These are phyloP conservation scores for Cyphellophora attinorum DNA, from an alignment of 2,329 filamentous ascomycete genomes.

Conservation along the genomic window DNA sequence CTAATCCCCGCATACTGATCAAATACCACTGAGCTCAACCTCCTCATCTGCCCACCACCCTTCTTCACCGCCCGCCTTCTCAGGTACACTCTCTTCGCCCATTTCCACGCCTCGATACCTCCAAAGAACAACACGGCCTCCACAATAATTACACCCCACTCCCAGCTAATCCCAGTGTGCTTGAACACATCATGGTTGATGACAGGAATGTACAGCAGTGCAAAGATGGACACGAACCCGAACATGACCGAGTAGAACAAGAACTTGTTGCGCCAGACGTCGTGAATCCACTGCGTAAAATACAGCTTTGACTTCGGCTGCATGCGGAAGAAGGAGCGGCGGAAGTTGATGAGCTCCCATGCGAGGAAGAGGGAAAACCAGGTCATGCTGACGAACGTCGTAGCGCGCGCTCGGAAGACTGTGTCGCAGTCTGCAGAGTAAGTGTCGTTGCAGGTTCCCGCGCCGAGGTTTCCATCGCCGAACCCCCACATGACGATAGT, in stretches of 20 bases:
- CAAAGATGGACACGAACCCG: constrained; percentile 49
- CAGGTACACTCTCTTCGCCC: constrained; percentile 50
- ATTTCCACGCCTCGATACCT: constrained; percentile 60
- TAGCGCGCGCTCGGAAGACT: constrained; percentile 63
- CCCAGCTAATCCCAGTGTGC: constrained; percentile 56
- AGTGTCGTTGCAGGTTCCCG: constrained; percentile 48
- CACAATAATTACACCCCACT: constrained; percentile 60
- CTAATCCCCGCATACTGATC: no score
- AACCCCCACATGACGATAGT: constrained; percentile 54
- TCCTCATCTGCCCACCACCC: not conserved
- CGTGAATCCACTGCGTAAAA: constrained; percentile 56
- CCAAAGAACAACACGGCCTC: constrained; percentile 52
- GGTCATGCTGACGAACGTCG: constrained; percentile 64
- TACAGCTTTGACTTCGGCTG: constrained; percentile 51
- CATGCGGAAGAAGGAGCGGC: constrained; percentile 67
- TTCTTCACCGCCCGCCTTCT: constrained; percentile 21
- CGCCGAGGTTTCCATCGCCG: constrained; percentile 50
- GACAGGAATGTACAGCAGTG: constrained; percentile 56
- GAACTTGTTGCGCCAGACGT: constrained; percentile 65
- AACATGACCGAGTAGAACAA: constrained; percentile 55
- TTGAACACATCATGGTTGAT: constrained; percentile 58
- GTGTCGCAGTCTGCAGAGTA: constrained; percentile 48
- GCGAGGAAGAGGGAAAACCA: constrained; percentile 70
- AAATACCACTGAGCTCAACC: no score
- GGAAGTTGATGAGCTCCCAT: constrained; percentile 68